Percentiles rank a stretch among this genome's conserved stretches.
These are phyloP conservation scores for Lentinula lateritia DNA, from an alignment of 768 basidiomycete species.

Conservation along the genomic window DNA sequence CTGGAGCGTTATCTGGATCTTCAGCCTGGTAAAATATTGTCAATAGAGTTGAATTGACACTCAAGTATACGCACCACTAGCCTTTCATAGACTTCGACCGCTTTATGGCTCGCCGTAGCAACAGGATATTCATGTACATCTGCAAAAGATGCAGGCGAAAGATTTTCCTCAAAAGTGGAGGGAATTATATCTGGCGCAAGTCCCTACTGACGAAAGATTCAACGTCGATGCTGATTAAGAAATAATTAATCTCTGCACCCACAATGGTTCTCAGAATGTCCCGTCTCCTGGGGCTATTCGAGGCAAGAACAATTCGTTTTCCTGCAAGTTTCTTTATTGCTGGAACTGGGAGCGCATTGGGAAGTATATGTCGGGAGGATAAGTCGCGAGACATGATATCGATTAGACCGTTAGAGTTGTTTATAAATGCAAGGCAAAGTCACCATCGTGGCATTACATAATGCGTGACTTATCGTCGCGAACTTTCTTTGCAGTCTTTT, in stretches of 20 bases:
- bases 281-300: conserved; percentile 77
- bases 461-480: background rate
- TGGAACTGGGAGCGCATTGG: conserved; percentile 59
- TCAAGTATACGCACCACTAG: conserved; percentile 47
- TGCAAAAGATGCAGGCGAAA: conserved; percentile 61
- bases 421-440: background rate
- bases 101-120: conserved; percentile 74
- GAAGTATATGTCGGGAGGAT: conserved; percentile 43
- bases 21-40: conserved; percentile 26
- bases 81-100: conserved; percentile 81
- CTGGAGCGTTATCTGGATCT: conserved; percentile 65
- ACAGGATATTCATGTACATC: conserved; percentile 72
- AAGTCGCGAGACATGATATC: background rate
- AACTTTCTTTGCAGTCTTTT: background rate
- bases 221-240: background rate
- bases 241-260: conserved; percentile 23
- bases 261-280: conserved; percentile 80
- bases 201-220: conserved; percentile 13
- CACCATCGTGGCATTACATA: background rate
- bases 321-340: conserved; percentile 60
- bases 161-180: conserved; percentile 76
- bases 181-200: conserved; percentile 65
- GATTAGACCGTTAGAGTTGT: too few species aligned
- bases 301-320: conserved; percentile 82
- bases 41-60: background rate